Evolutionary conservation across 805 yeast genomes (phyloP).

Genomic region (Jamesozyma lodderae): DNA sequence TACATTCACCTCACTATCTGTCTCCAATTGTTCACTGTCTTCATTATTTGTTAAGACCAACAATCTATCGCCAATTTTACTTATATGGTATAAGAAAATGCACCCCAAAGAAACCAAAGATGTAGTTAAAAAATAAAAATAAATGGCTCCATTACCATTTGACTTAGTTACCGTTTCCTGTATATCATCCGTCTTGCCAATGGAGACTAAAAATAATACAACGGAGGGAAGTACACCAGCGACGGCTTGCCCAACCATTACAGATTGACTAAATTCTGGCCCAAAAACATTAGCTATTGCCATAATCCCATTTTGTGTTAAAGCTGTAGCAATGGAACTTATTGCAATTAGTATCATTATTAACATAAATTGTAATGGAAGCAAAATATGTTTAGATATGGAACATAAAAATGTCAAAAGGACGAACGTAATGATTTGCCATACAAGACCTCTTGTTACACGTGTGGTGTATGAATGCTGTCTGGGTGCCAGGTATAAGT

Average conservation of each 20-base stretch:
- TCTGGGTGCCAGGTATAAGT: slow-evolving; percentile 52
- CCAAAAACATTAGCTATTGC: slow-evolving; percentile 77
- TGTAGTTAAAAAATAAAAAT: slow-evolving; percentile 33
- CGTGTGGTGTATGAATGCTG: slow-evolving; percentile 51
- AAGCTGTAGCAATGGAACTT: slow-evolving; percentile 68
- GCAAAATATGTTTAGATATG: slow-evolving; percentile 13
- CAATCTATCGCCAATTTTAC: slow-evolving; percentile 16
- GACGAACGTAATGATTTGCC: slow-evolving; percentile 51
- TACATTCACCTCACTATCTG: slow-evolving; percentile 32
- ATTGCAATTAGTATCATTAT: slow-evolving; percentile 55
- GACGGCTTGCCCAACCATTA: slow-evolving; percentile 90
- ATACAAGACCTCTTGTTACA: slow-evolving; percentile 48
- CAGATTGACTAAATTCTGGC: slow-evolving; percentile 72
- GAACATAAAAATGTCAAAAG: slow-evolving; percentile 37
- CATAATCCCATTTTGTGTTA: slow-evolving; percentile 84
- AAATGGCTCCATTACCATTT: slow-evolving; percentile 15
- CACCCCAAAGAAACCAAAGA: slow-evolving; percentile 21
- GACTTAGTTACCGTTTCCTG: slow-evolving; percentile 12
- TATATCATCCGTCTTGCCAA: slow-evolving; percentile 7
- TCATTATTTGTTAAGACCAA: neutral
- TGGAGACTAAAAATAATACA: slow-evolving; percentile 40
- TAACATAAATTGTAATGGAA: slow-evolving; percentile 32
- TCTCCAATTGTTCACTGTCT: slow-evolving; percentile 7
- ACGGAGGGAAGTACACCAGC: slow-evolving; percentile 89
- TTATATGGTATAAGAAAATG: slow-evolving; percentile 18